These are phyloP conservation scores for Eucalyptus polybractea DNA, from an alignment of 345 rosid species.

Conservation along the genomic window DNA sequence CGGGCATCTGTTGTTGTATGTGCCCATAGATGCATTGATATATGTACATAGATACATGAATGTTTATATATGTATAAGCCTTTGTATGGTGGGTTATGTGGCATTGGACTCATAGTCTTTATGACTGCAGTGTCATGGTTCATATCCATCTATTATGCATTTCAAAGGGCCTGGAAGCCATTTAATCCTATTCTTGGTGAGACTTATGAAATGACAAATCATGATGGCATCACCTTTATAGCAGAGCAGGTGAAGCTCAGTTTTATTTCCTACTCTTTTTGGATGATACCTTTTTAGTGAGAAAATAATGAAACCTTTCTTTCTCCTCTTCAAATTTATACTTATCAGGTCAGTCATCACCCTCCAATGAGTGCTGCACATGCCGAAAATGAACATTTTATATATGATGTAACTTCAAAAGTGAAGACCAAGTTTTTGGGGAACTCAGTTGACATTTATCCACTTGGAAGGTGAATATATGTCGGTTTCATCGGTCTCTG, in stretches of 20 bases:
- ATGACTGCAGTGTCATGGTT: constrained; percentile 67
- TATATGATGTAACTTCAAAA: constrained; percentile 70
- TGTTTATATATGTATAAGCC: background rate
- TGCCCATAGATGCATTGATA: background rate
- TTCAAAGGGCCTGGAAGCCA: constrained; percentile 87
- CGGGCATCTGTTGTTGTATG: background rate
- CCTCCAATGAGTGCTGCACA: constrained; percentile 96
- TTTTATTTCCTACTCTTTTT: background rate
- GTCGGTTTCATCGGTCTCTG: background rate
- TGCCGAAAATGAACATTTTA: constrained; percentile 83
- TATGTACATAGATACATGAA: background rate
- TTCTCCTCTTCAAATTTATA: background rate
- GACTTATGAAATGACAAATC: constrained; percentile 74
- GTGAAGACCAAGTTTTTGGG: constrained; percentile 80
- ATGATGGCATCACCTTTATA: constrained; percentile 66
- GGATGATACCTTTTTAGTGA: background rate
- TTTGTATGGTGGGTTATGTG: background rate
- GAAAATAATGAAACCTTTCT: background rate
- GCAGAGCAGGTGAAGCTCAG: constrained; percentile 59
- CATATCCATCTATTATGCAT: constrained; percentile 72
- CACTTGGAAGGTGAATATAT: constrained; percentile 54
- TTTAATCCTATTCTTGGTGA: constrained; percentile 98
- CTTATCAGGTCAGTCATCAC: constrained; percentile 79
- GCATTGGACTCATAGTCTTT: background rate
- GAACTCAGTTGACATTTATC: constrained; percentile 58